Conservation (phyloP, 345 rosid genomes). For the Sisymbrium irio region DNA sequence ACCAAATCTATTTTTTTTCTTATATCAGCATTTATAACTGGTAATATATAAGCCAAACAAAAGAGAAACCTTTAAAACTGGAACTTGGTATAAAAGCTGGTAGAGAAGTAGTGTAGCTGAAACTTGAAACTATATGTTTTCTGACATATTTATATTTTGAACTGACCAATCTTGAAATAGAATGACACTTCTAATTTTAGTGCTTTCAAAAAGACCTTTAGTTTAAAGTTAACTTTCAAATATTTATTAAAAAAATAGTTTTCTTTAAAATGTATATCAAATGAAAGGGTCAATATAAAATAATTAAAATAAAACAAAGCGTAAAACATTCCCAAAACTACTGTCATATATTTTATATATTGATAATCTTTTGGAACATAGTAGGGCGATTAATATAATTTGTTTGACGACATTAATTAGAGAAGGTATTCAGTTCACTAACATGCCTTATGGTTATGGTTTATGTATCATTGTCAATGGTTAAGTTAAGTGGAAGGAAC, state of each 20-base stretch:
- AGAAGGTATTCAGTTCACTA: slow-evolving; percentile 11
- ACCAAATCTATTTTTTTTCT: not conserved
- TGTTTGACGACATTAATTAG: not conserved
- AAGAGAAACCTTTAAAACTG: not conserved
- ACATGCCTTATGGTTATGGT: slow-evolving; percentile 23
- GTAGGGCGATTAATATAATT: not conserved
- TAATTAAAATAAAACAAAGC: not conserved
- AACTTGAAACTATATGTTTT: not conserved
- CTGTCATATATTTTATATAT: not conserved
- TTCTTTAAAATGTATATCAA: not conserved
- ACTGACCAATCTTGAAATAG: not conserved
- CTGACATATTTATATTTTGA: not conserved
- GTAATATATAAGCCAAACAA: not conserved
- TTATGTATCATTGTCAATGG: slow-evolving; percentile 25
- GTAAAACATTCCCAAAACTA: not conserved
- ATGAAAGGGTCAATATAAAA: not conserved
- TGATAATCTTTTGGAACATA: not conserved
- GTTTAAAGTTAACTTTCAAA: not conserved
- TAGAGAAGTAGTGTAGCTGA: not conserved
- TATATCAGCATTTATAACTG: not conserved
- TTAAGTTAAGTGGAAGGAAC: slow-evolving; percentile 28
- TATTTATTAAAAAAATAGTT: not conserved
- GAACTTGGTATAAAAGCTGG: slow-evolving; percentile 2
- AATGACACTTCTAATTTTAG: not conserved
- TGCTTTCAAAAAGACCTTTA: not conserved